These are phyloP conservation scores for Alternaria incomplexa DNA, from an alignment of 2,329 filamentous ascomycete genomes.

Conservation along the genomic window DNA sequence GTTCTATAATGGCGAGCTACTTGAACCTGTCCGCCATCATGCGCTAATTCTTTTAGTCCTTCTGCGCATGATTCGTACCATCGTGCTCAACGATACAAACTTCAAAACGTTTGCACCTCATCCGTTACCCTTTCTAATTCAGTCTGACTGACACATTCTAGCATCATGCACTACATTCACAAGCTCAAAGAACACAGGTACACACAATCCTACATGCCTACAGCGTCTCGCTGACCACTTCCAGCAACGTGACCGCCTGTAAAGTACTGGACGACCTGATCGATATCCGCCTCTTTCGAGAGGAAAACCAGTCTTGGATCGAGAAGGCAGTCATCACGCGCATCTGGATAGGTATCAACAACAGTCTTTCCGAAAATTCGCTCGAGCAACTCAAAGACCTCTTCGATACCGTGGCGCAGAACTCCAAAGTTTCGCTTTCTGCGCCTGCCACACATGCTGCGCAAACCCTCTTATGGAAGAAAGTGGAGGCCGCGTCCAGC, in stretches of 20 bases:
- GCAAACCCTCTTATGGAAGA: slow-evolving; percentile 81
- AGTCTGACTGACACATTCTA: slow-evolving; percentile 16
- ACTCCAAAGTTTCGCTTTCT: slow-evolving; percentile 58
- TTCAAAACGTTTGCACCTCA: slow-evolving; percentile 61
- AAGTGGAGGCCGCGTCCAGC: slow-evolving; percentile 65
- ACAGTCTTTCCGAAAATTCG: slow-evolving; percentile 43
- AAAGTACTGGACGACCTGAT: slow-evolving; percentile 70
- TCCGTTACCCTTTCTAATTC: not conserved
- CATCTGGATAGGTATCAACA: slow-evolving; percentile 67
- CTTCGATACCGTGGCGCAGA: slow-evolving; percentile 56
- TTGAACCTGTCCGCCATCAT: not conserved
- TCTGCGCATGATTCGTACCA: slow-evolving; percentile 64
- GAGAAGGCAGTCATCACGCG: slow-evolving; percentile 73
- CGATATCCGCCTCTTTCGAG: slow-evolving; percentile 59
- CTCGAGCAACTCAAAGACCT: slow-evolving; percentile 51
- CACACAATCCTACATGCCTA: not conserved
- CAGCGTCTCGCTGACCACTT: not conserved
- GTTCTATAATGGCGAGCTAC: slow-evolving; percentile 49
- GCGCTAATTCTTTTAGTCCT: slow-evolving; percentile 55
- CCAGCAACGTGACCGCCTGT: slow-evolving; percentile 48
- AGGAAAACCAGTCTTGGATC: slow-evolving; percentile 64
- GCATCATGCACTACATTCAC: slow-evolving; percentile 70
- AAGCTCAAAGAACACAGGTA: slow-evolving; percentile 60
- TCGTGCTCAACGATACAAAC: slow-evolving; percentile 66
- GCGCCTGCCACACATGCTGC: slow-evolving; percentile 69